phyloP scores from a whole-genome alignment of 257 asterid genomes.

The Nicotiana sylvestris region DNA sequence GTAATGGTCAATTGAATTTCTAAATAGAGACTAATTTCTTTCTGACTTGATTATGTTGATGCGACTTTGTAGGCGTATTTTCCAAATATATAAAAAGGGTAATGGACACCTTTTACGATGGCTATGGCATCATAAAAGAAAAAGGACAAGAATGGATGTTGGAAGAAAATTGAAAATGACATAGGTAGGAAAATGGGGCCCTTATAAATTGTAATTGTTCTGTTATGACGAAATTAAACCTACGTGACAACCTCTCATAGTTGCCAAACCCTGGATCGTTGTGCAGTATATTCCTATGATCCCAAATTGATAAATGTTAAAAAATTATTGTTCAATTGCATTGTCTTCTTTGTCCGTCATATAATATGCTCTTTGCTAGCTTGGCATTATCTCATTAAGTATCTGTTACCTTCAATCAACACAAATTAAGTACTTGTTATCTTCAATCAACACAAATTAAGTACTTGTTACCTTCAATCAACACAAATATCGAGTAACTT shows the following conservation, averaged over 20 bases:
- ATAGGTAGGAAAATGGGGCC: constrained; percentile 1
- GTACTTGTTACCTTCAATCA: neutral
- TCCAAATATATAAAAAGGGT: neutral
- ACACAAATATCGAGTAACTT: too few relatives aligned
- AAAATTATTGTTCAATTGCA: neutral
- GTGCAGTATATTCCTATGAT: neutral
- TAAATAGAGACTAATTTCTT: neutral
- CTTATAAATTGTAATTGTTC: neutral
- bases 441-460: neutral
- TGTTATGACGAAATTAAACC: neutral
- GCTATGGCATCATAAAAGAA: neutral
- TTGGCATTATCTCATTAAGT: neutral
- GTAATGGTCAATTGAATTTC: neutral
- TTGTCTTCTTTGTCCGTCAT: neutral
- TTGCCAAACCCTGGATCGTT: neutral
- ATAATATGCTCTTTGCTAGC: neutral
- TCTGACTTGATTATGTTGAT: neutral
- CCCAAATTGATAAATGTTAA: neutral
- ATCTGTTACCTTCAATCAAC: neutral
- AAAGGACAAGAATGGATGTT: neutral
- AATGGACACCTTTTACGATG: neutral
- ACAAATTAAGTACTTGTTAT: too few relatives aligned
- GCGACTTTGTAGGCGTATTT: neutral
- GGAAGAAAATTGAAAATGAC: neutral
- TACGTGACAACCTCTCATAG: neutral